These are phyloP conservation scores for Ogataea nitratoaversa DNA, from an alignment of 805 yeast species.

Conservation along the genomic window DNA sequence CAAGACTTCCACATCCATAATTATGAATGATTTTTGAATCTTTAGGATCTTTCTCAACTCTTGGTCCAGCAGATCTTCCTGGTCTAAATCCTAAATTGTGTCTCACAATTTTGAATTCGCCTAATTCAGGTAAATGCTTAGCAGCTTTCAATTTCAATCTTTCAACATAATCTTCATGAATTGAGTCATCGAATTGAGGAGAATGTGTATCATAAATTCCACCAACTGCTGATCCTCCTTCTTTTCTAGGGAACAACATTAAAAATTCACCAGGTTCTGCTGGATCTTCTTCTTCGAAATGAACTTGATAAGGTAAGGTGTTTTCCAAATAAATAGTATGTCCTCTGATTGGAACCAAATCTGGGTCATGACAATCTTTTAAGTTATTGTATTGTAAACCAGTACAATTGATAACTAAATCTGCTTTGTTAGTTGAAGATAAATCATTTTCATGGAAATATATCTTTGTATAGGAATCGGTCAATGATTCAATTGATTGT, in stretches of 20 bases:
- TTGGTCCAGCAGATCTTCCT: constrained; percentile 52
- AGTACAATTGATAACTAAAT: constrained; percentile 52
- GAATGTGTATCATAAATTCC: constrained; percentile 36
- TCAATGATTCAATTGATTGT: constrained; percentile 38
- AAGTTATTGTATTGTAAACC: constrained; percentile 46
- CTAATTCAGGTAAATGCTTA: constrained; percentile 51
- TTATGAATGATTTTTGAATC: constrained; percentile 42
- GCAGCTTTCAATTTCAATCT: constrained; percentile 40
- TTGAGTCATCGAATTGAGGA: constrained; percentile 22
- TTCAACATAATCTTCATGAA: constrained; percentile 46
- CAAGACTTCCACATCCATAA: constrained; percentile 71
- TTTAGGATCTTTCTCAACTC: constrained; percentile 35
- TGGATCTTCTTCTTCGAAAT: constrained; percentile 27
- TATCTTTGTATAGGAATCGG: constrained; percentile 35
- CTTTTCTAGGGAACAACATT: constrained; percentile 62
- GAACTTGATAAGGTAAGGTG: constrained; percentile 34
- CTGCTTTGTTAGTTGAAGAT: constrained; percentile 14
- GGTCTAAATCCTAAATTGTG: constrained; percentile 70
- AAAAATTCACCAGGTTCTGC: constrained; percentile 43
- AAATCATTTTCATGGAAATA: constrained; percentile 16
- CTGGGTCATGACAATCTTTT: constrained; percentile 46
- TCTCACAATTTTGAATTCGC: constrained; percentile 41
- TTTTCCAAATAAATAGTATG: constrained; percentile 54
- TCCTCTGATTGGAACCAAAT: constrained; percentile 51
- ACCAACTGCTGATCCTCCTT: constrained; percentile 64